phyloP scores from a whole-genome alignment of 2,329 filamentous ascomycete genomes.

The Arthrinium phaeospermum region DNA sequence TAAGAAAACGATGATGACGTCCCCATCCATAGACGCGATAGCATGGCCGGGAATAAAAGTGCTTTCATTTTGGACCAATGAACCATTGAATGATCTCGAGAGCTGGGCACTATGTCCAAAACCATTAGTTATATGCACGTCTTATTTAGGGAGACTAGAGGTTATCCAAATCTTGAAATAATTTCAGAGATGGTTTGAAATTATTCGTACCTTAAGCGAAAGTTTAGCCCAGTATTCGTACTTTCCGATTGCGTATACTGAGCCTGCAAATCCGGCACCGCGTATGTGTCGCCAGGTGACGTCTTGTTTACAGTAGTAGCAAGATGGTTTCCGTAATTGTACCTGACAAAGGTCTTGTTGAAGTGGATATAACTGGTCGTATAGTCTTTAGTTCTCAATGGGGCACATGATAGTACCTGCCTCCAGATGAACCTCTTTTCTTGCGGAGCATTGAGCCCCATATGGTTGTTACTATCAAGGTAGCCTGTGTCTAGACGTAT shows the following conservation, averaged over 20 bases:
- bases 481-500: conserved; percentile 12
- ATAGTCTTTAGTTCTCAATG: conserved; percentile 15
- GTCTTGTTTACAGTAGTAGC: no score
- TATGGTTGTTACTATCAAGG: conserved; percentile 20
- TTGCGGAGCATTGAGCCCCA: conserved; percentile 19
- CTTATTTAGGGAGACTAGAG: background rate
- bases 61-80: background rate
- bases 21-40: background rate
- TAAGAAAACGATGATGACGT: background rate
- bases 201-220: background rate
- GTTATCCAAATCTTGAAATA: background rate
- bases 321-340: background rate
- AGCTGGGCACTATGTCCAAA: background rate
- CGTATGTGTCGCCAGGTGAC: background rate
- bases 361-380: background rate
- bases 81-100: background rate
- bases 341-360: conserved; percentile 2
- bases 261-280: background rate
- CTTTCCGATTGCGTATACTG: background rate
- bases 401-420: conserved; percentile 16
- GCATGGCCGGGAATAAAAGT: background rate
- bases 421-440: background rate
- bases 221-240: background rate
- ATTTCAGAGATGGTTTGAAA: no score
- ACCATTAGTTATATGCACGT: background rate